These are phyloP conservation scores for Pinus tabuliformis DNA, from an alignment of 75 land plant species.

Conservation along the genomic window DNA sequence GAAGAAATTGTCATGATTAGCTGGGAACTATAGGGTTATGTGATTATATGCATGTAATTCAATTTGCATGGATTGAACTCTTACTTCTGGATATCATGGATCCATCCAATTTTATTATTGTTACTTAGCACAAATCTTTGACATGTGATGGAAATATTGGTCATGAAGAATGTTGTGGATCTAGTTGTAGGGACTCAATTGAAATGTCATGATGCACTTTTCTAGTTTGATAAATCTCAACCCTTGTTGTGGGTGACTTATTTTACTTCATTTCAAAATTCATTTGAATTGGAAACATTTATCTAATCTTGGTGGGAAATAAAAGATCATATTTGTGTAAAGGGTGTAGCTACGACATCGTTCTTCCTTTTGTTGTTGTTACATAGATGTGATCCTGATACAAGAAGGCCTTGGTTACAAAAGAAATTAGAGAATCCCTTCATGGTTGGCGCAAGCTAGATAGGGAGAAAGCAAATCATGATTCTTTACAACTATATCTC, in stretches of 20 bases:
- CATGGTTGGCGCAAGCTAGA: slow-evolving; percentile 79
- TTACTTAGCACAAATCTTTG: slow-evolving; percentile 84
- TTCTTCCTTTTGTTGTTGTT: no score
- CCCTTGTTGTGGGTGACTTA: slow-evolving; percentile 63
- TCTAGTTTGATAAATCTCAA: slow-evolving; percentile 83
- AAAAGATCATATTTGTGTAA: slow-evolving; percentile 34
- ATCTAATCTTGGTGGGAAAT: slow-evolving; percentile 78
- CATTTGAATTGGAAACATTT: slow-evolving; percentile 89
- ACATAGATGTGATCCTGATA: slow-evolving; percentile 66
- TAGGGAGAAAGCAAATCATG: slow-evolving; percentile 37
- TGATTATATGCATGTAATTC: no score
- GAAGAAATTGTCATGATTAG: slow-evolving; percentile 66
- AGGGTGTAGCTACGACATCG: slow-evolving; percentile 12
- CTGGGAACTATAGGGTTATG: slow-evolving; percentile 17
- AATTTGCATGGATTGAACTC: slow-evolving; percentile 45
- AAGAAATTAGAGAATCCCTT: slow-evolving; percentile 59
- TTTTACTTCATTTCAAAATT: slow-evolving; percentile 94
- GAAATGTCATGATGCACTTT: slow-evolving; percentile 78
- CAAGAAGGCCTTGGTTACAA: slow-evolving; percentile 58
- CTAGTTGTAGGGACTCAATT: slow-evolving; percentile 40
- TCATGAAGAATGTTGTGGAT: slow-evolving; percentile 50
- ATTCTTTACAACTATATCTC: slow-evolving; percentile 10
- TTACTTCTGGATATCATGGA: slow-evolving; percentile 87
- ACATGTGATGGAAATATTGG: slow-evolving; percentile 79
- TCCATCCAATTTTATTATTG: slow-evolving; percentile 77